Evolutionary conservation across 2,329 filamentous ascomycete genomes (phyloP), one percentile per base, ranked within the genome.

Genomic region (Talaromyces sp.): DNA sequence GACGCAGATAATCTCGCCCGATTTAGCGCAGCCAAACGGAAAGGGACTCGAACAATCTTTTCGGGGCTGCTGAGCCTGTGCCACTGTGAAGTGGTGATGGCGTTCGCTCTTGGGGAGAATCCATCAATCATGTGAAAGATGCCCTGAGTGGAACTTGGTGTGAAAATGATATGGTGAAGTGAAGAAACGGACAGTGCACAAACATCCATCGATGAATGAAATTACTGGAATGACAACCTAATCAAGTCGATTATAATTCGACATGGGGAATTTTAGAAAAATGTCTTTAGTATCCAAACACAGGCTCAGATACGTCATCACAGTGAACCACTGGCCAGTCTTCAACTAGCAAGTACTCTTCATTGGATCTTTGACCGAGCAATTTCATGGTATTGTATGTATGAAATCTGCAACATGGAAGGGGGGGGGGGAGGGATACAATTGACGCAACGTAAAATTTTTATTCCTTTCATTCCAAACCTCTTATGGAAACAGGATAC

Each of bases 1-100:
- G 47, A 57, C 7, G 66, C 63, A 22, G 58, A 68, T 9, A 73
- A 72, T 63, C 63, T 75, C 45, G 65, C 69, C 11, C 66, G 69
- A 10, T 66, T 75, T 6, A 64, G 39, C 27, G 60, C 45, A 19
- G 64, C 73, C 35, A 74, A 74, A 67, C 68, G 69, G n/a, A 62
- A 63, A 39, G 68, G 62, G 73, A 75, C 65, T 72, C 72, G 2
- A 69, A 71, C 6, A 71, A 72, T 69, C 25, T 73, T 59, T 69
- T 72, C 64, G 63, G 63, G 6, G 63, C 57, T 9, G 63, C 63
- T 8, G 61, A 65, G 10, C 63, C 63, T 11, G 57, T 65, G 7
- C 49, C 63, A 3, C 31, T 61, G 7, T 50, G 35, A 49, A 47
- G 8, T 7, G 9, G 5, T 13, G 13, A 35, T 54, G 13, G 31